Evolutionary conservation across 2,329 filamentous ascomycete genomes (phyloP).

Genomic region (Paecilomyces sp.): DNA sequence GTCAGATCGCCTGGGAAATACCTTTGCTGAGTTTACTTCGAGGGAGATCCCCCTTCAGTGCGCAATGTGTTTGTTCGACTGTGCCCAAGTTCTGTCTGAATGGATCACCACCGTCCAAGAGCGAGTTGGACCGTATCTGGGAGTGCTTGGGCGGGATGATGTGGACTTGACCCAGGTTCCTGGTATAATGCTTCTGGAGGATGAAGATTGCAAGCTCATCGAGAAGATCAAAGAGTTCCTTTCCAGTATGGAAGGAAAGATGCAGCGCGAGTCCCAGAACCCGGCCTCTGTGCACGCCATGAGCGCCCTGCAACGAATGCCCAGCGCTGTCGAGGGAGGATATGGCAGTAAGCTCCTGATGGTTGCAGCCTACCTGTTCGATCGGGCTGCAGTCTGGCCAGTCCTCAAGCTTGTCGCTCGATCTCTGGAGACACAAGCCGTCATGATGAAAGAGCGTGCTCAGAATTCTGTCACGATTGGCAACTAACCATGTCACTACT

Average conservation of each 20-base stretch:
- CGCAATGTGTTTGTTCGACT: constrained; percentile 88
- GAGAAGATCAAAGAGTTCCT: constrained; percentile 76
- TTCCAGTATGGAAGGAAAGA: constrained; percentile 68
- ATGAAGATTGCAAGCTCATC: constrained; percentile 81
- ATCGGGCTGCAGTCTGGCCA: constrained; percentile 88
- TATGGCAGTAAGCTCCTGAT: constrained; percentile 79
- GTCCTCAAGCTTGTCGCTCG: constrained; percentile 64
- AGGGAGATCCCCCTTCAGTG: constrained; percentile 84
- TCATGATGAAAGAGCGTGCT: constrained; percentile 56
- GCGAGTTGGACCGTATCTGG: constrained; percentile 81
- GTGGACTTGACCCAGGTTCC: constrained; percentile 75
- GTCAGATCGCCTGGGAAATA: constrained; percentile 77
- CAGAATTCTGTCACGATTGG: constrained; percentile 25
- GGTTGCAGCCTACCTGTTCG: constrained; percentile 78
- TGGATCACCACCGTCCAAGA: constrained; percentile 93
- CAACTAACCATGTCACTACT: constrained; percentile 13
- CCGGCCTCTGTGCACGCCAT: constrained; percentile 47
- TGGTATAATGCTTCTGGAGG: constrained; percentile 81
- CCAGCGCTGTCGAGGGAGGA: constrained; percentile 59
- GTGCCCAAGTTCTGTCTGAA: constrained; percentile 85
- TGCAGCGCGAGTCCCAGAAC: constrained; percentile 54
- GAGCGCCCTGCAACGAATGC: constrained; percentile 46
- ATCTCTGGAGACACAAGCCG: constrained; percentile 57
- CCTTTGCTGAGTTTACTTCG: constrained; percentile 75
- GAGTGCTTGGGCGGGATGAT: constrained; percentile 75